Percentiles rank a stretch among this genome's conserved stretches.
Evolutionary conservation across 805 yeast species (phyloP).

Genomic region (Saccharomycopsis oosterbeekiorum): DNA sequence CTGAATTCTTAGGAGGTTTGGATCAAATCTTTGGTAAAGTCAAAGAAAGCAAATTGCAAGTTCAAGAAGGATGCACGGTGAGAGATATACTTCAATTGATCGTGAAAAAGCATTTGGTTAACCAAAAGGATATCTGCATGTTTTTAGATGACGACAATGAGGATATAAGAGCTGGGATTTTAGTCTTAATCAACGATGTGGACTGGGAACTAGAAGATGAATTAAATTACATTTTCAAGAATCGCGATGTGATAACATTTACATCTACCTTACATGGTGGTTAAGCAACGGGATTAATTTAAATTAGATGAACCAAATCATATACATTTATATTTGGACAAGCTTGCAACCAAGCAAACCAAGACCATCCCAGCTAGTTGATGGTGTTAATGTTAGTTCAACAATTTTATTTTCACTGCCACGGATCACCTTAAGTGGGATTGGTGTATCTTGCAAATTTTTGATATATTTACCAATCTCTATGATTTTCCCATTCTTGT

Average conservation of each 20-base stretch:
- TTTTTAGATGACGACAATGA: conserved; percentile 17
- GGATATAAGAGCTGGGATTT: conserved; percentile 67
- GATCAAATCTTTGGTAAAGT: conserved; percentile 18
- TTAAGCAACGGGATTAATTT: conserved; percentile 23
- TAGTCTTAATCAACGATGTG: conserved; percentile 84
- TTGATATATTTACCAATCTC: conserved; percentile 5
- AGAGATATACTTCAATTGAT: conserved; percentile 10
- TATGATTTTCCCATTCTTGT: conserved; percentile 13
- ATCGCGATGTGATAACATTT: conserved; percentile 71
- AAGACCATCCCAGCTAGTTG: conserved; percentile 49
- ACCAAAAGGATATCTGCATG: conserved; percentile 13
- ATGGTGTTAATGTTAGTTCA: conserved; percentile 34
- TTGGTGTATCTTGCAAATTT: not conserved
- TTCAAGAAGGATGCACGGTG: conserved; percentile 9
- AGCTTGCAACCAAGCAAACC: conserved; percentile 65
- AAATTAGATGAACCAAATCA: not conserved
- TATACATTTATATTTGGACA: conserved; percentile 28
- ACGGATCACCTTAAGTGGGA: conserved; percentile 27
- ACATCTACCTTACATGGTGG: conserved; percentile 97
- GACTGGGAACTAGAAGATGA: conserved; percentile 96
- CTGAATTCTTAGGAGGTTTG: conserved; percentile 18
- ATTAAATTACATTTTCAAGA: conserved; percentile 66
- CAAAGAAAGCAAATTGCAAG: conserved; percentile 5
- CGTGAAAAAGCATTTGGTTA: conserved; percentile 8
- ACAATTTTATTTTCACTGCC: conserved; percentile 16